These are phyloP conservation scores for Cladorrhinum samala DNA, from an alignment of 495 filamentous ascomycete species.

Conservation along the genomic window DNA sequence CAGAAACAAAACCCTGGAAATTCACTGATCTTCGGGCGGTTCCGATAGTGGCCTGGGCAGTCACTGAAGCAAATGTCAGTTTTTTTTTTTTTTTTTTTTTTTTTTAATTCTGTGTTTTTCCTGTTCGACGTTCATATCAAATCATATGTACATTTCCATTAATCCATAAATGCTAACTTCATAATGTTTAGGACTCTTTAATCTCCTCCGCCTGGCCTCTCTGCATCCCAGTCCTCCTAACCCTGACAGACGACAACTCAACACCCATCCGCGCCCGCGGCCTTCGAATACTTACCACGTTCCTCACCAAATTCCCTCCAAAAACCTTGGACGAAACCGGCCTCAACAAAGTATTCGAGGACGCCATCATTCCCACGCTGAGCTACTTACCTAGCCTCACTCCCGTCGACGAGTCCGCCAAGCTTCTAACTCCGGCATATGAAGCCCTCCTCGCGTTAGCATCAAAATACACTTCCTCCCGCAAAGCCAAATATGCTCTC, in stretches of 20 bases:
- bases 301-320: slow-evolving; percentile 55
- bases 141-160: not conserved
- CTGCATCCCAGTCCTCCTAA: slow-evolving; percentile 77
- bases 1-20: slow-evolving; percentile 72
- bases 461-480: slow-evolving; percentile 33
- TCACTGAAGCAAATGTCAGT: slow-evolving; percentile 45
- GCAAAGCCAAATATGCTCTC: slow-evolving; percentile 24
- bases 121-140: not conserved
- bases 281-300: slow-evolving; percentile 50
- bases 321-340: slow-evolving; percentile 64
- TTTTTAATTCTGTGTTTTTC: not conserved
- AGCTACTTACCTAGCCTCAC: slow-evolving; percentile 73
- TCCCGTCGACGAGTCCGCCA: slow-evolving; percentile 61
- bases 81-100: not conserved
- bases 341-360: slow-evolving; percentile 70
- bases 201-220: slow-evolving; percentile 58
- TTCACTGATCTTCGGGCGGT: slow-evolving; percentile 53
- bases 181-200: slow-evolving; percentile 6
- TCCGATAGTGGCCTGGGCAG: slow-evolving; percentile 60
- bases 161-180: not conserved
- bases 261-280: slow-evolving; percentile 52
- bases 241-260: slow-evolving; percentile 66
- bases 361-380: slow-evolving; percentile 67
- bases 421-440: slow-evolving; percentile 61
- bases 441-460: slow-evolving; percentile 57